Conservation (phyloP, 2,329 filamentous ascomycete species). For the Hypoxylon sp. region DNA sequence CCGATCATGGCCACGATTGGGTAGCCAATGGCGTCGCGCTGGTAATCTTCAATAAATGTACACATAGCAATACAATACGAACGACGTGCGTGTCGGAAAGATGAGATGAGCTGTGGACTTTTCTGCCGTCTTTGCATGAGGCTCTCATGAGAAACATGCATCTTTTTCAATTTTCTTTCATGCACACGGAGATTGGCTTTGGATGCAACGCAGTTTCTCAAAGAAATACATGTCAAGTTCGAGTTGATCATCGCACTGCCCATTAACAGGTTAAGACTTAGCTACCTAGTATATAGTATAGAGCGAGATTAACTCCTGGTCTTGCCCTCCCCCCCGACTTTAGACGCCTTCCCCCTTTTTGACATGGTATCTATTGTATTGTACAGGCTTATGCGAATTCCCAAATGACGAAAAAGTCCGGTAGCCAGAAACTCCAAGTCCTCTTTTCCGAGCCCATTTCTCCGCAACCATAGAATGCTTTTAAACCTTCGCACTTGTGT, state of each 20-base stretch:
- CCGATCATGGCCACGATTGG: constrained; percentile 31
- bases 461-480: constrained; percentile 46
- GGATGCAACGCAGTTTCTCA: not conserved
- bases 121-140: constrained; percentile 10
- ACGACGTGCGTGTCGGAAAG: constrained; percentile 30
- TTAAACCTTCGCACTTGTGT: constrained; percentile 34
- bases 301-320: constrained; percentile 27
- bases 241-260: constrained; percentile 14
- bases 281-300: constrained; percentile 23
- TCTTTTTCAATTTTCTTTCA: not conserved
- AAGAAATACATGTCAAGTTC: not conserved
- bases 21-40: constrained; percentile 32
- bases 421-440: constrained; percentile 43
- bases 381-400: constrained; percentile 45
- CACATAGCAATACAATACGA: constrained; percentile 28
- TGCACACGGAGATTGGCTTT: not conserved
- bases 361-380: constrained; percentile 47
- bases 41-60: constrained; percentile 29
- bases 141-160: constrained; percentile 4
- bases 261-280: not conserved
- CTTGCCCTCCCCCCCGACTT: constrained; percentile 20
- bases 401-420: constrained; percentile 35
- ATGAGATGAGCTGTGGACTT: constrained; percentile 3
- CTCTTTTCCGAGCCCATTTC: constrained; percentile 45
- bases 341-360: constrained; percentile 39